Evolutionary conservation across 495 filamentous ascomycete genomes (phyloP).

Genomic region (Podospora pseudopauciseta): DNA sequence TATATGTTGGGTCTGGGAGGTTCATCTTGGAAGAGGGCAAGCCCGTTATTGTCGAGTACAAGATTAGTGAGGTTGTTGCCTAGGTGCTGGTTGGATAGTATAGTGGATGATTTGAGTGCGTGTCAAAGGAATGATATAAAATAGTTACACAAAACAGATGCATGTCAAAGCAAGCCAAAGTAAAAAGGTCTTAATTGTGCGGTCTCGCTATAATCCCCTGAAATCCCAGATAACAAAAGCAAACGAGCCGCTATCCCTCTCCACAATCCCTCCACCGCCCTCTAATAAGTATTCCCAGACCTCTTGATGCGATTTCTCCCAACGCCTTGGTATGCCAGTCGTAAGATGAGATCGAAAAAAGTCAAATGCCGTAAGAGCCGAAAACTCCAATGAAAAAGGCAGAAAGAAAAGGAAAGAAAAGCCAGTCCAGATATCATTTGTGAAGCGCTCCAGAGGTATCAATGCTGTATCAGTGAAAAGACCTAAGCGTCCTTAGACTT

Average conservation of each 20-base stretch:
- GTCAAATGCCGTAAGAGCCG: background rate
- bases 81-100: conserved; percentile 8
- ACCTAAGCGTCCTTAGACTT: background rate
- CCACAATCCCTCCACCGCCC: background rate
- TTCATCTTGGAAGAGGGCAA: conserved; percentile 54
- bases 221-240: background rate
- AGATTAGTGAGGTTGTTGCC: conserved; percentile 51
- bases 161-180: background rate
- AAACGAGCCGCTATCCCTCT: background rate
- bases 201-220: background rate
- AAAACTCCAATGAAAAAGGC: background rate
- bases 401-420: background rate
- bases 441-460: background rate
- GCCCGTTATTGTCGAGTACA: conserved; percentile 55
- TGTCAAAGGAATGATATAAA: background rate
- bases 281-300: background rate
- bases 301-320: background rate
- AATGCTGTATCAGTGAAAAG: background rate
- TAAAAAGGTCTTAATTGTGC: background rate
- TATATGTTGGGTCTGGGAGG: conserved; percentile 53
- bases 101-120: background rate
- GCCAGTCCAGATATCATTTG: background rate
- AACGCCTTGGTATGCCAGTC: background rate
- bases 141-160: background rate
- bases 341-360: background rate